Percentiles rank a stretch among this genome's conserved stretches.
Conservation (phyloP, 371 early-diverging fungal genomes). For the Actinomucor elegans region DNA sequence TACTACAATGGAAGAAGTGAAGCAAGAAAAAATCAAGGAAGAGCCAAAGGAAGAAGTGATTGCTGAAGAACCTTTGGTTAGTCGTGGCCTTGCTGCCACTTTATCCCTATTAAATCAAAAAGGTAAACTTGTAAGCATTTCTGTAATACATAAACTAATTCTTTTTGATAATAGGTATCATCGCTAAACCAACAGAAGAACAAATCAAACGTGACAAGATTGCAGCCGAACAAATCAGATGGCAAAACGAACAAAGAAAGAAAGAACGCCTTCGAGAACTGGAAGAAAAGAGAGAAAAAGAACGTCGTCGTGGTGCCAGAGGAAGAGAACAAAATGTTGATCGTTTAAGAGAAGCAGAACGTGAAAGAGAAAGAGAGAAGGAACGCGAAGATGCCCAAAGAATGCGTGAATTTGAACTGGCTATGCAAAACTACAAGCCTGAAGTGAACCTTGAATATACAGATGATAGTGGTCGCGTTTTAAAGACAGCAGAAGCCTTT, state of each 20-base stretch:
- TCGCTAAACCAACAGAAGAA: constrained; percentile 65
- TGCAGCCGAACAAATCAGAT: constrained; percentile 66
- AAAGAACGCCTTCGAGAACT: constrained; percentile 53
- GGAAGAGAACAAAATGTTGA: constrained; percentile 32
- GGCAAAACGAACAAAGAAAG: constrained; percentile 68
- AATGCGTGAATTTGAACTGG: constrained; percentile 74
- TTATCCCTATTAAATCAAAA: constrained; percentile 76
- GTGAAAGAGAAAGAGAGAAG: constrained; percentile 52
- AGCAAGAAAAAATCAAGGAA: constrained; percentile 7
- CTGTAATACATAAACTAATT: no score
- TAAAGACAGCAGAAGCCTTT: constrained; percentile 92
- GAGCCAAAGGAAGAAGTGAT: constrained; percentile 29
- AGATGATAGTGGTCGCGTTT: constrained; percentile 81
- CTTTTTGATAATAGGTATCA: constrained; percentile 41
- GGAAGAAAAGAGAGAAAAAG: constrained; percentile 33
- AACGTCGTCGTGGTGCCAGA: constrained; percentile 27
- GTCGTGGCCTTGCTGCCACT: constrained; percentile 84
- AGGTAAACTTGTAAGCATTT: no score
- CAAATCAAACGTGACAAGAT: constrained; percentile 61
- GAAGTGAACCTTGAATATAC: constrained; percentile 87
- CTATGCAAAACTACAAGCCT: constrained; percentile 90
- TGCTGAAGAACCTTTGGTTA: constrained; percentile 82
- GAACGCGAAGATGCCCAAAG: constrained; percentile 66
- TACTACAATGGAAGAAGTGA: neutral
- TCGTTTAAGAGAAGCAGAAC: constrained; percentile 36